Percentiles rank a stretch among this genome's conserved stretches.
Evolutionary conservation across 139 green algal species (phyloP).

Genomic region (Tetradesmus lagerheimii): DNA sequence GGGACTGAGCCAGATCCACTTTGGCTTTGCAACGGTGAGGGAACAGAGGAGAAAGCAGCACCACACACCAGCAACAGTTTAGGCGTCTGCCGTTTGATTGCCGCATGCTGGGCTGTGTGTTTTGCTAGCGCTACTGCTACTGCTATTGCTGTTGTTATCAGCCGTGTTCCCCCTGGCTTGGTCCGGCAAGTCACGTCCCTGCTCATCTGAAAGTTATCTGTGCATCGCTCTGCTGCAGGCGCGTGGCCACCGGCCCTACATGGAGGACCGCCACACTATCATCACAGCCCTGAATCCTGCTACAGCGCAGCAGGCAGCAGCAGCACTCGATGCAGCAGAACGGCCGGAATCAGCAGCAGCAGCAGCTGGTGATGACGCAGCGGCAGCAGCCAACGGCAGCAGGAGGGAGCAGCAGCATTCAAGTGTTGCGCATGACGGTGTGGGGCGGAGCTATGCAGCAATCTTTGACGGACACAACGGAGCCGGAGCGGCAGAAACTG

Average conservation of each 20-base stretch:
- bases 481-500: slow-evolving; percentile 68
- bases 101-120: background rate
- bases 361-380: background rate
- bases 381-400: background rate
- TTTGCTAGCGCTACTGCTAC: background rate
- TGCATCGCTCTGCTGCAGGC: slow-evolving; percentile 35
- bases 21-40: slow-evolving; percentile 11
- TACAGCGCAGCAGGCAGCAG: background rate
- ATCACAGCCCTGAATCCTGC: slow-evolving; percentile 44
- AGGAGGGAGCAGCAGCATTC: background rate
- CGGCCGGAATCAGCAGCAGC: slow-evolving; percentile 63
- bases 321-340: slow-evolving; percentile 52
- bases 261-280: slow-evolving; percentile 72
- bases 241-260: slow-evolving; percentile 65
- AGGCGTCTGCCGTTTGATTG: no score
- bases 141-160: background rate
- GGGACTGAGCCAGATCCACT: background rate
- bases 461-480: slow-evolving; percentile 87
- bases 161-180: no score
- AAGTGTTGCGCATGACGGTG: slow-evolving; percentile 54
- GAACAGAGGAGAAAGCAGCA: no score
- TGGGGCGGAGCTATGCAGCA: slow-evolving; percentile 67
- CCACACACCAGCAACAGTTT: no score
- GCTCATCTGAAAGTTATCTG: no score
- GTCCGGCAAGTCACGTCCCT: no score